Percentiles rank a stretch among this genome's conserved stretches.
Evolutionary conservation across 352 stramenopile genomes (phyloP).

Genomic region (Phytophthora crassamura): DNA sequence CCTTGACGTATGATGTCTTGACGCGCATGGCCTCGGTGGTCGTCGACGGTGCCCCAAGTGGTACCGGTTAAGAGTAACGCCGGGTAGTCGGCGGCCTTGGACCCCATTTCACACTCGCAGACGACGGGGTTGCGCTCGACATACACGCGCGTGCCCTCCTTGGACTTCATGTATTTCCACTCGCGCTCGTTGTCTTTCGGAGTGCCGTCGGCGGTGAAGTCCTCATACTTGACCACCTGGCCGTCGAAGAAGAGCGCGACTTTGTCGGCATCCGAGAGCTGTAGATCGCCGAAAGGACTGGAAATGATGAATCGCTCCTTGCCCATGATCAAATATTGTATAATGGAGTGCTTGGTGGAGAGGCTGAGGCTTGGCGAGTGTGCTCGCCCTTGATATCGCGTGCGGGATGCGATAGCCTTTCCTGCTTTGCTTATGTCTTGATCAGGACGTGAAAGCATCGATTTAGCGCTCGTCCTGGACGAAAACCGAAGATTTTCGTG

Average conservation of each 20-base stretch:
- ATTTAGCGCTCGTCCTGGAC: background rate
- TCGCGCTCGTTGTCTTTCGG: slow-evolving; percentile 34
- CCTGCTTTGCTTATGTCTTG: background rate
- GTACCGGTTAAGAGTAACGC: slow-evolving; percentile 33
- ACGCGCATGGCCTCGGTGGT: slow-evolving; percentile 42
- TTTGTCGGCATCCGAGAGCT: slow-evolving; percentile 20
- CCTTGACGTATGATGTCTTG: slow-evolving; percentile 52
- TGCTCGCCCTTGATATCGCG: background rate
- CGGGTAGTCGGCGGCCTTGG: slow-evolving; percentile 19
- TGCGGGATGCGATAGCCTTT: slow-evolving; percentile 9
- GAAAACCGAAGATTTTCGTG: background rate
- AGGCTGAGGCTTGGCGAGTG: slow-evolving; percentile 30
- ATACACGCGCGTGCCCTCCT: slow-evolving; percentile 36
- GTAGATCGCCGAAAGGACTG: slow-evolving; percentile 29
- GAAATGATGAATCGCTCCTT: slow-evolving; percentile 33
- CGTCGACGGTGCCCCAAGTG: slow-evolving; percentile 33
- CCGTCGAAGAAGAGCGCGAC: slow-evolving; percentile 31
- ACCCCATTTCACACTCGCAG: slow-evolving; percentile 23
- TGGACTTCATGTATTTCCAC: slow-evolving; percentile 43
- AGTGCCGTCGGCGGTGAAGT: slow-evolving; percentile 28
- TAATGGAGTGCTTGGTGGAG: background rate
- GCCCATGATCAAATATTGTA: slow-evolving; percentile 10
- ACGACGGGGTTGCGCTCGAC: slow-evolving; percentile 30
- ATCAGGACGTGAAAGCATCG: background rate
- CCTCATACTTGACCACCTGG: slow-evolving; percentile 46